Evolutionary conservation across 164 flowering plant species (phyloP).

Genomic region (Umbilicus rupestris): DNA sequence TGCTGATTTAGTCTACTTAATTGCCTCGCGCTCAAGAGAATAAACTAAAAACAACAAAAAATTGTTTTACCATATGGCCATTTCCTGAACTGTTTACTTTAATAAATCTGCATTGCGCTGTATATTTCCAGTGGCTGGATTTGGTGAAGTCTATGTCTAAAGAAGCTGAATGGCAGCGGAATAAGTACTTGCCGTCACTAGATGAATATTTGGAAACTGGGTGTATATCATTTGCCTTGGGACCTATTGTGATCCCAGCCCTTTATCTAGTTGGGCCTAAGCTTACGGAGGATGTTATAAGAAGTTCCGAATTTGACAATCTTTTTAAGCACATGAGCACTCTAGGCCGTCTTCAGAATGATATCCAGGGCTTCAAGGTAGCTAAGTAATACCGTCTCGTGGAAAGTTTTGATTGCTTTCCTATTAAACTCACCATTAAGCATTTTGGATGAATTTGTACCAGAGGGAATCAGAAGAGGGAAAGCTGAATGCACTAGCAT

Average conservation of each 20-base stretch:
- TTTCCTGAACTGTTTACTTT: neutral
- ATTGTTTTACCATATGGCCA: neutral
- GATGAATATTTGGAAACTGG: conserved; percentile 54
- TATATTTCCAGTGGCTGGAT: conserved; percentile 37
- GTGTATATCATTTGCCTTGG: conserved; percentile 54
- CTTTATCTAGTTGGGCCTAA: conserved; percentile 49
- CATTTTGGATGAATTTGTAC: conserved; percentile 8
- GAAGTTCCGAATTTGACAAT: conserved; percentile 23
- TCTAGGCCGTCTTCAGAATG: conserved; percentile 70
- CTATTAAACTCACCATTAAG: neutral
- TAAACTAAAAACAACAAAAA: neutral
- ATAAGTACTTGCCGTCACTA: conserved; percentile 33
- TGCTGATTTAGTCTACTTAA: neutral
- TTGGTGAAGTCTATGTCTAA: conserved; percentile 39
- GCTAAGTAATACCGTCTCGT: neutral
- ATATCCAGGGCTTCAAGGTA: conserved; percentile 47
- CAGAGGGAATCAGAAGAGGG: conserved; percentile 64
- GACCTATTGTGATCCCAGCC: conserved; percentile 63
- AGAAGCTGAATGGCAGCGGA: conserved; percentile 46
- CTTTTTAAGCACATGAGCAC: conserved; percentile 46
- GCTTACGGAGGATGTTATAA: conserved; percentile 35
- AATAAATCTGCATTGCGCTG: neutral
- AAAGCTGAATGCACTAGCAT: conserved; percentile 52
- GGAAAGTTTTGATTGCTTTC: neutral
- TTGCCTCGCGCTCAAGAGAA: neutral